Evolutionary conservation across 768 basidiomycete species (phyloP).

Genomic region (Phaffia australis): DNA sequence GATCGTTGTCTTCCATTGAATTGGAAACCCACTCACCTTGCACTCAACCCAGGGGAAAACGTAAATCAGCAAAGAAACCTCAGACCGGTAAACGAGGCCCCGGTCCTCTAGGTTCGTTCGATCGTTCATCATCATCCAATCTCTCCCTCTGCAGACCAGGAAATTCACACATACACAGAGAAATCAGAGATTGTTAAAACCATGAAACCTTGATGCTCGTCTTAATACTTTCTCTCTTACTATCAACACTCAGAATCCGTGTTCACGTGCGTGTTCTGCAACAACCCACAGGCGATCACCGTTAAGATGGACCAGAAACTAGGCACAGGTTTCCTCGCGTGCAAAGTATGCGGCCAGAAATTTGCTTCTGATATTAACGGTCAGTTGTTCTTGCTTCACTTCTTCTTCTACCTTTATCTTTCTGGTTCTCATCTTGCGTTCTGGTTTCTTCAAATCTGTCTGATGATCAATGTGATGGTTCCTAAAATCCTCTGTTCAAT

Average conservation of each 20-base stretch:
- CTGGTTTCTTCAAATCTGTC: background rate
- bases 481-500: too few relatives aligned
- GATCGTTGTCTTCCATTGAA: too few relatives aligned
- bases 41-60: constrained; percentile 23
- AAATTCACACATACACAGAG: background rate
- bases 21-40: too few relatives aligned
- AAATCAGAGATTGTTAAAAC: too few relatives aligned
- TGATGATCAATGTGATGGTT: background rate
- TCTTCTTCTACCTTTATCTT: background rate
- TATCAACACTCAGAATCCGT: background rate
- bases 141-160: background rate
- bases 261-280: constrained; percentile 17
- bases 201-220: too few relatives aligned
- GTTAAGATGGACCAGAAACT: constrained; percentile 20
- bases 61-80: constrained; percentile 13
- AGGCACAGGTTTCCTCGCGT: constrained; percentile 8
- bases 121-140: background rate
- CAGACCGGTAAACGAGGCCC: constrained; percentile 18
- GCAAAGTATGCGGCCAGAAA: constrained; percentile 10
- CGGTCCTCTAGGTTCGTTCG: constrained; percentile 11
- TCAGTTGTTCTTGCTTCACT: background rate
- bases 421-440: background rate
- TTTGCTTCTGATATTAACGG: background rate
- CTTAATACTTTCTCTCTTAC: background rate
- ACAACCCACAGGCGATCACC: constrained; percentile 15